These are phyloP conservation scores for Huntiella omanensis DNA, from an alignment of 2,329 filamentous ascomycete genomes.

Conservation along the genomic window DNA sequence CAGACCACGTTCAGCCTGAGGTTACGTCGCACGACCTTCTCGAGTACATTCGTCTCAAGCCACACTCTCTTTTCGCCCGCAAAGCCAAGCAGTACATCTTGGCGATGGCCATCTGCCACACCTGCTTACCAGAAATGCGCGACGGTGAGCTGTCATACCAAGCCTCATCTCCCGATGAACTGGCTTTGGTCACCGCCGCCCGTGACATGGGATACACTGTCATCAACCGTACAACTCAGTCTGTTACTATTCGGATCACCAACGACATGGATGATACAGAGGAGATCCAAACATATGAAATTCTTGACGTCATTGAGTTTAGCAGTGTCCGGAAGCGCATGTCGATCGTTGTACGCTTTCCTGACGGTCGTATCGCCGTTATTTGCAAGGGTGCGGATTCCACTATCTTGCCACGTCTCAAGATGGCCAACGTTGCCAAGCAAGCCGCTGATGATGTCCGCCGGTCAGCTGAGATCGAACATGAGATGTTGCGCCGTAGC, in stretches of 20 bases:
- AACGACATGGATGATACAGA: slow-evolving; percentile 14
- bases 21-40: slow-evolving; percentile 55
- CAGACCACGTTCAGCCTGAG: slow-evolving; percentile 33
- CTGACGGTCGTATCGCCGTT: slow-evolving; percentile 61
- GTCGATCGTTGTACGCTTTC: slow-evolving; percentile 75
- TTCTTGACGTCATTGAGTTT: slow-evolving; percentile 79
- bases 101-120: slow-evolving; percentile 74
- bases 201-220: slow-evolving; percentile 70
- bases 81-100: slow-evolving; percentile 71
- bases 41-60: slow-evolving; percentile 56
- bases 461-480: slow-evolving; percentile 39
- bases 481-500: slow-evolving; percentile 34
- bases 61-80: slow-evolving; percentile 56
- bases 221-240: slow-evolving; percentile 51
- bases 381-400: slow-evolving; percentile 88
- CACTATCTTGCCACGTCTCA: slow-evolving; percentile 58
- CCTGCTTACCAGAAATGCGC: slow-evolving; percentile 65
- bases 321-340: slow-evolving; percentile 78
- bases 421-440: slow-evolving; percentile 51
- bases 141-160: slow-evolving; percentile 63
- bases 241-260: slow-evolving; percentile 35
- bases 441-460: slow-evolving; percentile 54
- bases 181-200: slow-evolving; percentile 69
- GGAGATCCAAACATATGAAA: slow-evolving; percentile 48
- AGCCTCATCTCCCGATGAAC: slow-evolving; percentile 75